A percentile compares a stretch with the other conserved stretches of the same genome.
Evolutionary conservation across 495 filamentous ascomycete genomes (phyloP).

Genomic region (Delitschia confertaspora): DNA sequence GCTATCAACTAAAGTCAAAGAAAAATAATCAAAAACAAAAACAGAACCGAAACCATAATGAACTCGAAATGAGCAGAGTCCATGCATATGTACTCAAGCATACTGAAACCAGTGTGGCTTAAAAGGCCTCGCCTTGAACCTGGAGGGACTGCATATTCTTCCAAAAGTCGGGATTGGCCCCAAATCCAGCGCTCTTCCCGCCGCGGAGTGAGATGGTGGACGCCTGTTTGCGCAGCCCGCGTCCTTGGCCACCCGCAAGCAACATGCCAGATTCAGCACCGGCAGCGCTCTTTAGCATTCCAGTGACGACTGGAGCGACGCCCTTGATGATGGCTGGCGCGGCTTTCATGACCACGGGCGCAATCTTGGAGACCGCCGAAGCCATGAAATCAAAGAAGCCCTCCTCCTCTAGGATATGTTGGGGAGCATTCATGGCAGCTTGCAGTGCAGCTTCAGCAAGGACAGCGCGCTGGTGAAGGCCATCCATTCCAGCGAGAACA

Average conservation of each 20-base stretch:
- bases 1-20: too few species aligned
- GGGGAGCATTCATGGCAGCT: slow-evolving; percentile 30
- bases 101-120: too few species aligned
- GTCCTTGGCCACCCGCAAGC: background rate
- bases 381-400: slow-evolving; percentile 29
- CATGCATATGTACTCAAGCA: too few species aligned
- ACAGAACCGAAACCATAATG: too few species aligned
- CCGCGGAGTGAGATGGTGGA: slow-evolving; percentile 1
- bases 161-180: background rate
- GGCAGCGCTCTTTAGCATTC: slow-evolving; percentile 1
- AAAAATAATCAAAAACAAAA: too few species aligned
- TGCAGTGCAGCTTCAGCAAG: slow-evolving; percentile 27
- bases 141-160: background rate
- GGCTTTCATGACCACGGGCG: slow-evolving; percentile 19
- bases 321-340: slow-evolving; percentile 16
- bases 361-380: slow-evolving; percentile 23
- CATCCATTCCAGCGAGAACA: slow-evolving; percentile 12
- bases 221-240: background rate
- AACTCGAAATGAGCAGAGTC: too few species aligned
- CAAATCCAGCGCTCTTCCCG: background rate
- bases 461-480: slow-evolving; percentile 5
- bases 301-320: slow-evolving; percentile 19
- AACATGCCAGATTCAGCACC: background rate
- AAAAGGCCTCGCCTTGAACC: slow-evolving; percentile 1
- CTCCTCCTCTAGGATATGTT: slow-evolving; percentile 27